These are phyloP conservation scores for Penicillium fimorum DNA, from an alignment of 495 filamentous ascomycete genomes.

Conservation along the genomic window DNA sequence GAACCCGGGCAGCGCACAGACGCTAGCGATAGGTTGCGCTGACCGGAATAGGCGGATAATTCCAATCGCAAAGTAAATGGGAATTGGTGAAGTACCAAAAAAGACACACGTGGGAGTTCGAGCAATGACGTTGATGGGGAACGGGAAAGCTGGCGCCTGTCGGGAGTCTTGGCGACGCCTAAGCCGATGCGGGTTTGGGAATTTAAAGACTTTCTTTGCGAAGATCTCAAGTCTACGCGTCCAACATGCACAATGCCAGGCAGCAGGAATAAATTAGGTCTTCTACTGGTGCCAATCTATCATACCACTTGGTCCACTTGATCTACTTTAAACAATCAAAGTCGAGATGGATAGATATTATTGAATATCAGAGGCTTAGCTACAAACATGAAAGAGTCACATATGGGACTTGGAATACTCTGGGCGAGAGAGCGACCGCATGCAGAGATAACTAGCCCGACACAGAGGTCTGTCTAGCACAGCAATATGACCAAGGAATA, in stretches of 20 bases:
- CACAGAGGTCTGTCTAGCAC: neutral
- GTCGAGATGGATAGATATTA: neutral
- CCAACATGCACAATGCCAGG: neutral
- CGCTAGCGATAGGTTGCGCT: constrained; percentile 15
- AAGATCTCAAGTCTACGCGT: neutral
- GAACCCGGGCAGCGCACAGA: constrained; percentile 26
- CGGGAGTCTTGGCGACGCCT: constrained; percentile 30
- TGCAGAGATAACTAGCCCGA: constrained; percentile 5
- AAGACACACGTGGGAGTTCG: constrained; percentile 21
- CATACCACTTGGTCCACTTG: neutral
- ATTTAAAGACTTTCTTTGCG: neutral
- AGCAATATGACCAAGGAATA: neutral
- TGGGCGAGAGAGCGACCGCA: constrained; percentile 6
- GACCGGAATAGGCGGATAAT: constrained; percentile 17
- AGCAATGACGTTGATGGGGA: constrained; percentile 41
- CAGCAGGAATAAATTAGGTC: neutral
- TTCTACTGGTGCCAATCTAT: neutral
- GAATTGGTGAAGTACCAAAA: constrained; percentile 8
- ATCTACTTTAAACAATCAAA: neutral
- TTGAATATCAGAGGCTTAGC: neutral
- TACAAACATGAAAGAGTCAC: constrained; percentile 4
- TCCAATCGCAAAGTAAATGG: constrained; percentile 1
- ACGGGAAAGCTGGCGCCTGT: constrained; percentile 41
- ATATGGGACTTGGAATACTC: neutral
- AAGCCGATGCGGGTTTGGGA: constrained; percentile 21